Evolutionary conservation across 805 yeast species (phyloP).

Genomic region (Pichia pseudocactophila): DNA sequence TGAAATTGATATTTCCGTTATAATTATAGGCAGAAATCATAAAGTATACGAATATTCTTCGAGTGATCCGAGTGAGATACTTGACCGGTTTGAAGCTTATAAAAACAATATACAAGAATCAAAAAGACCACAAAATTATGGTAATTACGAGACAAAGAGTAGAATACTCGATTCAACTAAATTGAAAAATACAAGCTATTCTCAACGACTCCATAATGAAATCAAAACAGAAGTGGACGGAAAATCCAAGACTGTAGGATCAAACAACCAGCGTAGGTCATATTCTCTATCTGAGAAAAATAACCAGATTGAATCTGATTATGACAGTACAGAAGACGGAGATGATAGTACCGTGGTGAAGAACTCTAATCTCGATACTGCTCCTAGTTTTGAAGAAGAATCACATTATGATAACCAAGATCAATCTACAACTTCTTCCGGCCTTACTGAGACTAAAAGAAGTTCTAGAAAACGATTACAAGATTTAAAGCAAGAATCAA

Average conservation of each 20-base stretch:
- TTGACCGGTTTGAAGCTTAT: slow-evolving; percentile 29
- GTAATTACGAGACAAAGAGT: slow-evolving; percentile 35
- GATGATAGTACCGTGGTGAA: slow-evolving; percentile 9
- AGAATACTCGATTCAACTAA: slow-evolving; percentile 5
- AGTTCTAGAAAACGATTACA: not conserved
- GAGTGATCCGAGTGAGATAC: slow-evolving; percentile 46
- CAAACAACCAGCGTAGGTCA: no score
- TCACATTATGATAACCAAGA: not conserved
- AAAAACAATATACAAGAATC: slow-evolving; percentile 38
- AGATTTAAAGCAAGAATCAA: not conserved
- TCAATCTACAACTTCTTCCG: no score
- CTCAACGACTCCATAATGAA: no score
- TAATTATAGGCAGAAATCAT: slow-evolving; percentile 75
- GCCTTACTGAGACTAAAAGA: not conserved
- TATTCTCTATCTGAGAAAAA: no score
- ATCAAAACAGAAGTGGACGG: no score
- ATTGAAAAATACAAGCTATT: not conserved
- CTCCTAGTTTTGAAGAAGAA: not conserved
- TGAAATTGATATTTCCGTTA: slow-evolving; percentile 86
- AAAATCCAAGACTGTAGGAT: no score
- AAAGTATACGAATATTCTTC: slow-evolving; percentile 81
- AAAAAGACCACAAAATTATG: slow-evolving; percentile 60
- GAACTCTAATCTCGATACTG: slow-evolving; percentile 8
- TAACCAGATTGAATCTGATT: not conserved
- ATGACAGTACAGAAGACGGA: slow-evolving; percentile 6